Conservation (phyloP, 2,329 filamentous ascomycete genomes). For the Fusarium penzigii region DNA sequence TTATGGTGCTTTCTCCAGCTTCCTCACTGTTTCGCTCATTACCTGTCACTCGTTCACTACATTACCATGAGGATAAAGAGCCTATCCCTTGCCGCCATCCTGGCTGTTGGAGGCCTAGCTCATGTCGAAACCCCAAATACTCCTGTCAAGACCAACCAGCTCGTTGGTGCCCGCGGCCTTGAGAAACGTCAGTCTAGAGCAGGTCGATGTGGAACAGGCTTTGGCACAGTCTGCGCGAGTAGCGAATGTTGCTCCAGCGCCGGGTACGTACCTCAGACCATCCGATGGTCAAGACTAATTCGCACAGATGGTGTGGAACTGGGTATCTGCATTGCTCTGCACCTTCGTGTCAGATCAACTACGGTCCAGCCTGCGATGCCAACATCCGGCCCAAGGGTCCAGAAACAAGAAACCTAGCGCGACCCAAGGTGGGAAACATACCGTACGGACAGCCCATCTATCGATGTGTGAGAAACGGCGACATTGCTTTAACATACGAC, state of each 20-base stretch:
- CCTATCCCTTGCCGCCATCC: constrained; percentile 3
- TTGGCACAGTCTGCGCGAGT: constrained; percentile 34
- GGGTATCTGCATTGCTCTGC: constrained; percentile 57
- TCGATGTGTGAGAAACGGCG: constrained; percentile 35
- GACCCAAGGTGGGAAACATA: constrained; percentile 54
- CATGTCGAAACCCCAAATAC: not conserved
- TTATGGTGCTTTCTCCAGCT: no score
- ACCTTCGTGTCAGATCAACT: constrained; percentile 62
- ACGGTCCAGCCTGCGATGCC: constrained; percentile 62
- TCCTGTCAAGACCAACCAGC: not conserved
- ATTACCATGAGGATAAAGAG: constrained; percentile 16
- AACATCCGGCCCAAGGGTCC: constrained; percentile 53
- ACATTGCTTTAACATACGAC: constrained; percentile 47
- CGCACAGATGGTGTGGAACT: constrained; percentile 55
- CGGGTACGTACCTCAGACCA: constrained; percentile 33
- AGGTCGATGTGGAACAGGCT: constrained; percentile 47
- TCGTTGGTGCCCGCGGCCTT: not conserved
- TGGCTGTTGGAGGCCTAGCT: constrained; percentile 4
- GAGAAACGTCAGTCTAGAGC: constrained; percentile 28
- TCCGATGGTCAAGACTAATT: not conserved
- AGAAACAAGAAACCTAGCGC: constrained; percentile 53
- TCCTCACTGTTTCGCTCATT: constrained; percentile 17
- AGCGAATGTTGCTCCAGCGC: constrained; percentile 45
- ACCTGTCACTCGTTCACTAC: constrained; percentile 20
- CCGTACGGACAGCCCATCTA: constrained; percentile 57